Evolutionary conservation across 495 filamentous ascomycete species (phyloP), one percentile per base, ranked within the genome.

Genomic region (Podospora comata): DNA sequence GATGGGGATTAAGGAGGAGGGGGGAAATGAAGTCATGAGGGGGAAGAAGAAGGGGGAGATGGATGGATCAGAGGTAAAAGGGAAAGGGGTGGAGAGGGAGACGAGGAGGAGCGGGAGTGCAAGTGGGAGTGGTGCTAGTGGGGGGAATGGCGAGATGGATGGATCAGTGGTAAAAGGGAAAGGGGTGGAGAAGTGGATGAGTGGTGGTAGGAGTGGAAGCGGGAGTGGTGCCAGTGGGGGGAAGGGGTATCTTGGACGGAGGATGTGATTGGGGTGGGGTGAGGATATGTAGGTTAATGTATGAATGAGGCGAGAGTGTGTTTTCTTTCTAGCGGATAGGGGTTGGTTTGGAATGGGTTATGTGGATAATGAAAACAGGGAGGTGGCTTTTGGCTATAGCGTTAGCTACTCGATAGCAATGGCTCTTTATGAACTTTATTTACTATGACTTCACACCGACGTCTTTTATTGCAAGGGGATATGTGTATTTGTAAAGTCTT

Each of bases 111-210:
- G 39, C 13, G 39, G 39, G 39, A 48, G 13, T 48, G 9, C 26
- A 5, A 61, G 27, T 32, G 59, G 59, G 59, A 61, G 18, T 32
- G 59, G 23, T 9, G 26, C 26, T 61, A 16, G 58, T 60, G 58
- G 58, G 4, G 26, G 18, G 4, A 27, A 27, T 4, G 15, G 19
- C 4, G 56, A 59, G 13, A 20, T 7, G 27, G 30, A 61, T 30
- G 59, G 26, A 16, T 26, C 7, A 60, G 27, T 23, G 59, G 19
- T 7, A 34, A 11, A 26, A 56, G 54, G 19, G 55, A 5, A 57
- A n/a, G 59, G 27, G 18, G 30, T 32, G 30, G 16, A 13, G 30
- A 11, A 15, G 23, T 4, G 15, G 59, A 28, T 11, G 18, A n/a
- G 20, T 4, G 16, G 18, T 7, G 27, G 39, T 48, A 11, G 39